phyloP scores from a whole-genome alignment of 2,329 filamentous ascomycete genomes.

The Trichocomaceae sp. region DNA sequence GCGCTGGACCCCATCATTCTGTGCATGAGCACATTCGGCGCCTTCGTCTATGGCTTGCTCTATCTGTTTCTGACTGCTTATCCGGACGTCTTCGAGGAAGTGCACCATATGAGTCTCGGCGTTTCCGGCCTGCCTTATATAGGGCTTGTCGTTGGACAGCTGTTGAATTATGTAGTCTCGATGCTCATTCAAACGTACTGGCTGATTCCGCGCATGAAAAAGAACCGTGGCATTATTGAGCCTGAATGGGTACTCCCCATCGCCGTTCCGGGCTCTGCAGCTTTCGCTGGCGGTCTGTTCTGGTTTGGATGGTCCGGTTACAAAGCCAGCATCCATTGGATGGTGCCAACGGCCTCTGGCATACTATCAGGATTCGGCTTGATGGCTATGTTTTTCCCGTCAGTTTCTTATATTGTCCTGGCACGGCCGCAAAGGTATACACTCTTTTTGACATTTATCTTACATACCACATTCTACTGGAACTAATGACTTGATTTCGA shows the following conservation, averaged over 20 bases:
- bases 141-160: constrained; percentile 41
- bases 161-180: constrained; percentile 38
- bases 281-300: constrained; percentile 51
- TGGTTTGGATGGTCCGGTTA: constrained; percentile 58
- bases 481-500: constrained; percentile 48
- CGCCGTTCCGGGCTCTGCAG: constrained; percentile 49
- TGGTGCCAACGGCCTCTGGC: constrained; percentile 54
- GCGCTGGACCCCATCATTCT: constrained; percentile 52
- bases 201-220: constrained; percentile 25
- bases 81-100: constrained; percentile 42
- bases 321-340: constrained; percentile 43
- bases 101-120: constrained; percentile 44
- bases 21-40: constrained; percentile 42
- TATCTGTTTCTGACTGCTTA: constrained; percentile 49
- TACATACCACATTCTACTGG: constrained; percentile 49
- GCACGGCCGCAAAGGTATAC: constrained; percentile 8
- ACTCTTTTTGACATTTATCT: constrained; percentile 24
- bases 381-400: constrained; percentile 51
- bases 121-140: constrained; percentile 45
- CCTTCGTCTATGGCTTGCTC: constrained; percentile 43
- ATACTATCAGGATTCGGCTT: constrained; percentile 56
- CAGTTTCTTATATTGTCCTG: constrained; percentile 17
- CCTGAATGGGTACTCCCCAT: constrained; percentile 49
- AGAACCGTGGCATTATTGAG: constrained; percentile 37
- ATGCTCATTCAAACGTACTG: constrained; percentile 32